A percentile compares a stretch with the other conserved stretches of the same genome.
Conservation (phyloP, 352 stramenopile species). For the Phytophthora gonapodyides region DNA sequence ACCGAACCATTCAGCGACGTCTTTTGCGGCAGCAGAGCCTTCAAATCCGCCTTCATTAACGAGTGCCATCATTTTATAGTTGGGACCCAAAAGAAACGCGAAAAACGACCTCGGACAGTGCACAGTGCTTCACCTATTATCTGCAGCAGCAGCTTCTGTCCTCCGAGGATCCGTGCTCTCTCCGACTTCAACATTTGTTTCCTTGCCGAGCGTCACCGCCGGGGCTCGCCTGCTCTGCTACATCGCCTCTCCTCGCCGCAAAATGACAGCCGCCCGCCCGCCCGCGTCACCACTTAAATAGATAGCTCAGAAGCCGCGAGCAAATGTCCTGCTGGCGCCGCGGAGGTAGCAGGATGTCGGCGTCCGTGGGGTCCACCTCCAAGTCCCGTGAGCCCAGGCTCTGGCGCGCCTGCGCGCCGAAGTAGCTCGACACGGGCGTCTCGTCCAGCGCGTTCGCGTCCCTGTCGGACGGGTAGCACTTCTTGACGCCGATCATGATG, state of each 20-base stretch:
- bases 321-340: slow-evolving; percentile 75
- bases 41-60: too few species aligned
- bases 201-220: too few species aligned
- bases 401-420: slow-evolving; percentile 44
- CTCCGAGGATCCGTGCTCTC: neutral
- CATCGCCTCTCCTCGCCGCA: neutral
- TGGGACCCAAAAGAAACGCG: too few species aligned
- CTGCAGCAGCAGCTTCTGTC: neutral
- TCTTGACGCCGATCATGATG: slow-evolving; percentile 86
- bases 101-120: neutral
- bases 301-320: slow-evolving; percentile 77
- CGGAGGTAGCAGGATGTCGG: slow-evolving; percentile 84
- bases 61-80: too few species aligned
- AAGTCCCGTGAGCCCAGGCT: slow-evolving; percentile 60
- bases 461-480: slow-evolving; percentile 72
- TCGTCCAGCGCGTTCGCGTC: slow-evolving; percentile 60
- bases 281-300: slow-evolving; percentile 81
- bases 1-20: too few species aligned
- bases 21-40: too few species aligned
- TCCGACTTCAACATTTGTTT: neutral
- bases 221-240: slow-evolving; percentile 8
- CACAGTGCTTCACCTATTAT: slow-evolving; percentile 10
- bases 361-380: slow-evolving; percentile 78
- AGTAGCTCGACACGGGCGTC: slow-evolving; percentile 60
- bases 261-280: slow-evolving; percentile 2